These are phyloP conservation scores for Microdochium trichocladiopsis DNA, from an alignment of 2,329 filamentous ascomycete genomes.

Conservation along the genomic window DNA sequence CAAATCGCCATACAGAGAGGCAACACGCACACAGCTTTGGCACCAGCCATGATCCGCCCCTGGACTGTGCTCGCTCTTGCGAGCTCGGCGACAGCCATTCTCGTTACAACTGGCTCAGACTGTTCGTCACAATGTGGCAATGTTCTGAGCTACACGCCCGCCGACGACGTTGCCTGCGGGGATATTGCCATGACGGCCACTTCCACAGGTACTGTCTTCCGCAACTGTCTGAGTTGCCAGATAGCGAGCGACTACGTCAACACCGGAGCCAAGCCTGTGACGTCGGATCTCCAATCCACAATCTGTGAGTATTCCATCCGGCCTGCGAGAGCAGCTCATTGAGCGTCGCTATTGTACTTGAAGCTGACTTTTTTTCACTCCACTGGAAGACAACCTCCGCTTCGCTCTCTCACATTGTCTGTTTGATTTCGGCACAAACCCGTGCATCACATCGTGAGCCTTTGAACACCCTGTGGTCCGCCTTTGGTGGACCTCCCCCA, in stretches of 20 bases:
- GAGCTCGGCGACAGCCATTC: conserved; percentile 22
- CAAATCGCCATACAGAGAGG: no score
- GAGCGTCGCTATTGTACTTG: no score
- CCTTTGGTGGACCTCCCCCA: not conserved
- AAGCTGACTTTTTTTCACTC: no score
- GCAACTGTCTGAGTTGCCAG: conserved; percentile 46
- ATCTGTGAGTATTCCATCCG: conserved; percentile 39
- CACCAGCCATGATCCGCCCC: conserved; percentile 2
- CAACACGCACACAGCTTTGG: not conserved
- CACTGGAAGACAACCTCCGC: conserved; percentile 45
- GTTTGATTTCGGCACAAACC: conserved; percentile 34
- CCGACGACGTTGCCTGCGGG: conserved; percentile 40
- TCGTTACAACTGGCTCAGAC: conserved; percentile 39
- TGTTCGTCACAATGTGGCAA: conserved; percentile 48
- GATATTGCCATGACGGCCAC: conserved; percentile 27
- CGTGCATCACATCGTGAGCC: conserved; percentile 45
- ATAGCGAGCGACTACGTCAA: conserved; percentile 37
- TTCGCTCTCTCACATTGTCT: conserved; percentile 49
- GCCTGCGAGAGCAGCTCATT: no score
- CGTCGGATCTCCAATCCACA: conserved; percentile 44
- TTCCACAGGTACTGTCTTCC: conserved; percentile 38
- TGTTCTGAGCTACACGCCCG: conserved; percentile 35
- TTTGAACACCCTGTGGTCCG: not conserved
- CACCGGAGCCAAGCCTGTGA: conserved; percentile 20
- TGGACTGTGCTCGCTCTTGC: conserved; percentile 10